phyloP scores from a whole-genome alignment of 352 stramenopile species.

The Pythium dissimile region DNA sequence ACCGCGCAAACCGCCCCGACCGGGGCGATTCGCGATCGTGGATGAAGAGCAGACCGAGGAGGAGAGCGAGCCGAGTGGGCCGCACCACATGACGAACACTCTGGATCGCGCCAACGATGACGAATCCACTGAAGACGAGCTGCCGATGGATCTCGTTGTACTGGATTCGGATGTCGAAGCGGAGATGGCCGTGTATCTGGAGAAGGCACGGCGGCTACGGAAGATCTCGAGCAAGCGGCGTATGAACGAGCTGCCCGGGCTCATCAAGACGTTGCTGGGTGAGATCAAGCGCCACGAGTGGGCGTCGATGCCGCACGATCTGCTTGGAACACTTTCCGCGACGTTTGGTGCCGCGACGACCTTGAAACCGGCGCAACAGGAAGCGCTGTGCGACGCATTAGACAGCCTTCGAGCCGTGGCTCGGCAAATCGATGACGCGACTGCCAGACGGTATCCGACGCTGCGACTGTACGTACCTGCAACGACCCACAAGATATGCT shows the following conservation, averaged over 20 bases:
- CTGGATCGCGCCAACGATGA: background rate
- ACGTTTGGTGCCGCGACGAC: slow-evolving; percentile 10
- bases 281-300: slow-evolving; percentile 5
- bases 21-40: background rate
- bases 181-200: slow-evolving; percentile 1
- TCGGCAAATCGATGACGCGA: slow-evolving; percentile 3
- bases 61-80: background rate
- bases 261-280: background rate
- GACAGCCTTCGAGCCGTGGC: background rate
- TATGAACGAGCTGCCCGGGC: slow-evolving; percentile 4
- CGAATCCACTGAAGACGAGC: slow-evolving; percentile 5
- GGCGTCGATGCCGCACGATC: slow-evolving; percentile 3
- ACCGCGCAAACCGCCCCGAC: slow-evolving; percentile 13
- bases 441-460: slow-evolving; percentile 2
- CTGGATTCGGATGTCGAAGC: slow-evolving; percentile 10
- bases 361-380: slow-evolving; percentile 1
- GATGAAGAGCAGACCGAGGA: background rate
- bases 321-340: slow-evolving; percentile 8
- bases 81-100: slow-evolving; percentile 1
- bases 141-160: slow-evolving; percentile 8
- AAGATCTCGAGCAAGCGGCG: slow-evolving; percentile 13
- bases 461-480: background rate
- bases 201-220: slow-evolving; percentile 12
- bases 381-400: background rate
- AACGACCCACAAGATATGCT: too few species aligned